Conservation (phyloP, 257 asterid species). For the Solanum pennellii region DNA sequence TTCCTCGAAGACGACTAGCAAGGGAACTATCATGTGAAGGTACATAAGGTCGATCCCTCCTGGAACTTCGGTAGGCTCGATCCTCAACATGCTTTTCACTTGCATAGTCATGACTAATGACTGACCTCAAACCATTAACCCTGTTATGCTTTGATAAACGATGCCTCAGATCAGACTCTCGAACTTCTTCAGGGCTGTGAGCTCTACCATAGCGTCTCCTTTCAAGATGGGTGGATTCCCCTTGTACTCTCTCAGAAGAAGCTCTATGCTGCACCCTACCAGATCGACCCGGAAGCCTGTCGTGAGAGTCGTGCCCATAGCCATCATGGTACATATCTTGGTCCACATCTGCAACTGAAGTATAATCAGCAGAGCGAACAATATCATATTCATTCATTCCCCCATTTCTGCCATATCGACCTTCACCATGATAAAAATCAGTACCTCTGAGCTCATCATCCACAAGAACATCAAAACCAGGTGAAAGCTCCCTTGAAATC, state of each 20-base stretch:
- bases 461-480: conserved; percentile 92
- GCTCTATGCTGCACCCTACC: conserved; percentile 47
- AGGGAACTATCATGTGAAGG: conserved; percentile 33
- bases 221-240: conserved; percentile 26
- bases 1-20: conserved; percentile 60
- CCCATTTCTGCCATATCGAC: conserved; percentile 47
- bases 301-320: conserved; percentile 34
- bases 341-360: conserved; percentile 17
- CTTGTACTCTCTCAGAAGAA: conserved; percentile 41
- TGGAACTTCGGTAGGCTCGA: conserved; percentile 26
- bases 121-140: conserved; percentile 73
- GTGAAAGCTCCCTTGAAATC: conserved; percentile 83
- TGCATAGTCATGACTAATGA: conserved; percentile 45
- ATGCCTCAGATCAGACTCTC: conserved; percentile 58
- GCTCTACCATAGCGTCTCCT: conserved; percentile 40
- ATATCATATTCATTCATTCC: conserved; percentile 41
- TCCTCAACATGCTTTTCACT: conserved; percentile 37
- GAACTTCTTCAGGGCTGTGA: conserved; percentile 32
- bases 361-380: conserved; percentile 11
- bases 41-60: conserved; percentile 23
- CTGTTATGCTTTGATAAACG: conserved; percentile 51
- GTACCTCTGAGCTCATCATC: conserved; percentile 69
- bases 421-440: conserved; percentile 60
- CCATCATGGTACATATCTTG: conserved; percentile 41
- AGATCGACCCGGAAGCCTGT: conserved; percentile 33